Percentiles rank a stretch among this genome's conserved stretches.
These are phyloP conservation scores for Leccinum huronense DNA, from an alignment of 1,284 basidiomycete genomes.

Conservation along the genomic window DNA sequence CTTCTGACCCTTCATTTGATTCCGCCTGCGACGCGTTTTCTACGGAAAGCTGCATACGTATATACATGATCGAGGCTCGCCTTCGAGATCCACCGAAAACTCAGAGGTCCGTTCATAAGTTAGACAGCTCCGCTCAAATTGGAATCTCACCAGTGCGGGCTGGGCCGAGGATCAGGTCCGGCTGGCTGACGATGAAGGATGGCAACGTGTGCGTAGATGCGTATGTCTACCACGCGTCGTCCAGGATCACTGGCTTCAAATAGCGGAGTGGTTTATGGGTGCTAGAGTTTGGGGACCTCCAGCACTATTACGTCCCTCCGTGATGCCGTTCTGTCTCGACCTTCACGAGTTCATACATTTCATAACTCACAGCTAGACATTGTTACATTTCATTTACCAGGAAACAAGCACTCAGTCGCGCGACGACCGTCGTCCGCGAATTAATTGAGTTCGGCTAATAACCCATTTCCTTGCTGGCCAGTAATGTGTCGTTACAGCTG, in stretches of 20 bases:
- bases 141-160: conserved; percentile 29
- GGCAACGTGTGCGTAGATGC: conserved; percentile 29
- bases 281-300: conserved; percentile 27
- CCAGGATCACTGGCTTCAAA: conserved; percentile 17
- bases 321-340: conserved; percentile 28
- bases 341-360: conserved; percentile 31
- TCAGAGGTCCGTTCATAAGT: conserved; percentile 34
- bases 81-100: conserved; percentile 33
- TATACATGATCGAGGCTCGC: conserved; percentile 32
- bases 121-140: conserved; percentile 35
- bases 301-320: conserved; percentile 34
- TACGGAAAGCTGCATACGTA: conserved; percentile 26
- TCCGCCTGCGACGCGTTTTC: conserved; percentile 23
- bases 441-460: conserved; percentile 38
- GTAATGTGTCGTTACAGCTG: conserved; percentile 33
- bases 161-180: conserved; percentile 38
- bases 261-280: conserved; percentile 28
- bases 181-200: conserved; percentile 17
- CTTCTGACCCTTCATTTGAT: conserved; percentile 21
- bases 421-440: conserved; percentile 31
- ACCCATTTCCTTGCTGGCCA: conserved; percentile 28
- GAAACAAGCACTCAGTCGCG: conserved; percentile 27
- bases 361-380: conserved; percentile 32
- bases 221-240: conserved; percentile 31
- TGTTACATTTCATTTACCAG: conserved; percentile 35